A percentile compares a stretch with the other conserved stretches of the same genome.
Evolutionary conservation across 2,329 filamentous ascomycete species (phyloP).

Genomic region (Penicillium sp.): DNA sequence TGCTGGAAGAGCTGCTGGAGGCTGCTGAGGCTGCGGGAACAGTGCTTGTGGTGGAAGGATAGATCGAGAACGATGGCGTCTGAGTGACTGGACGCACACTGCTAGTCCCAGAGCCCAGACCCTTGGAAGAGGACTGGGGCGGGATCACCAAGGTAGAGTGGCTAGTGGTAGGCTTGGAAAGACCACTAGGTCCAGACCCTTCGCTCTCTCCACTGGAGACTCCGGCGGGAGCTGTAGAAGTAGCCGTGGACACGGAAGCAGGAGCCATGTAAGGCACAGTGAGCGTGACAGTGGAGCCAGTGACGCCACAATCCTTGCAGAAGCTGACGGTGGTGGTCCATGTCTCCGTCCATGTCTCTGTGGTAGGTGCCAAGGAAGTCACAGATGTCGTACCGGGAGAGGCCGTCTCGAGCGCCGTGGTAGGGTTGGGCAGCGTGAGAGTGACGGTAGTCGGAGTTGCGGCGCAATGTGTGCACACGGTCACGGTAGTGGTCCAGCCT

Average conservation of each 20-base stretch:
- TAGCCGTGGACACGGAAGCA: not conserved
- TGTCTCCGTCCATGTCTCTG: no score
- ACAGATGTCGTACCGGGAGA: no score
- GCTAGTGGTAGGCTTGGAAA: conserved; percentile 4
- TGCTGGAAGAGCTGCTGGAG: no score
- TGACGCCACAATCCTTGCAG: conserved; percentile 22
- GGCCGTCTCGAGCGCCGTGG: conserved; percentile 8
- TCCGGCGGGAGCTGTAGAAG: conserved; percentile 3
- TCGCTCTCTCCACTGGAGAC: conserved; percentile 3
- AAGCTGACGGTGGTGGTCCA: conserved; percentile 18
- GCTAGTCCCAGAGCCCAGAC: conserved; percentile 4
- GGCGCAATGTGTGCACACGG: conserved; percentile 41
- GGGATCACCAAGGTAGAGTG: not conserved
- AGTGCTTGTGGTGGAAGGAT: conserved; percentile 2
- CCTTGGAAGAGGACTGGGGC: conserved; percentile 4
- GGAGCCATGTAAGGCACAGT: conserved; percentile 18
- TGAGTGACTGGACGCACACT: conserved; percentile 2
- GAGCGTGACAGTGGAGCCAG: conserved; percentile 20
- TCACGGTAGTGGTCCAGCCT: conserved; percentile 43
- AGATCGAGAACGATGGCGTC: not conserved
- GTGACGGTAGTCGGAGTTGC: conserved; percentile 40
- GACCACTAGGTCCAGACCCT: conserved; percentile 1
- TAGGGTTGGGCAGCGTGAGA: conserved; percentile 30
- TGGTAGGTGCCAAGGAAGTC: no score
- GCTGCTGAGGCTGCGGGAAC: conserved; percentile 1